Base-by-base conservation (phyloP, 345 rosid genomes). In the Fremontodendron californicum region DNA sequence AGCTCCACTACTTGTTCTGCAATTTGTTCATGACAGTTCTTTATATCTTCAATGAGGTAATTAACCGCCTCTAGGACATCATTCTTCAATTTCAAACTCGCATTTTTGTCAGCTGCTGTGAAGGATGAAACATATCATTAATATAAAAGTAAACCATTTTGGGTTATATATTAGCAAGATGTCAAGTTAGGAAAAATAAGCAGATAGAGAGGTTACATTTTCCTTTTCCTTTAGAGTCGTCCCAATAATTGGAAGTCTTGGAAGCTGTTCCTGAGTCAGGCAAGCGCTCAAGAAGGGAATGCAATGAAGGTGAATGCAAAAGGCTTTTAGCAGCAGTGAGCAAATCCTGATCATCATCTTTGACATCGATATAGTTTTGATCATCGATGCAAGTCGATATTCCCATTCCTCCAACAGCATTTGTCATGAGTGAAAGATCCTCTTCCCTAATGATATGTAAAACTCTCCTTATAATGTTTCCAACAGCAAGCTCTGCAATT, bases 1-100 rank as follows among this genome's bases (percentile, higher is more conserved):
- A 84, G 91, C 79, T 88, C 90, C 75, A 87, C 86, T 5, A 86
- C 93, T 78, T 88, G 90, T 81, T 87, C 91, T 16, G 89, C 89
- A 76, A 88, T 88, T 79, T 77, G 87, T 71, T 88, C 93, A 78
- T 85, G 90, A 75, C 90, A 90, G 15, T 81, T 84, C 71, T 81
- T 57, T 67, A 87, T 83, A 68, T 88, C 93, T 81, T 84, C 84
- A 75, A 90, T 81, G 79, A 90, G 91, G 43, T 87, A 90, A 66
- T 87, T 90, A 68, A 87, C 80, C 5, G 89, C 87, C 79, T 85
- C 88, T 51, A 88, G 86, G 66, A 90, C 85, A 42, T 83, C 80
- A 80, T 85, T 86, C 85, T 87, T 90, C 77, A 90, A 66, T 77
- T 79, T 88, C 73, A 89, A 79, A 61, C 80, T 83, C 68, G 86